Evolutionary conservation across 208 protist genomes (phyloP).

Genomic region (Trypanosoma vivax): DNA sequence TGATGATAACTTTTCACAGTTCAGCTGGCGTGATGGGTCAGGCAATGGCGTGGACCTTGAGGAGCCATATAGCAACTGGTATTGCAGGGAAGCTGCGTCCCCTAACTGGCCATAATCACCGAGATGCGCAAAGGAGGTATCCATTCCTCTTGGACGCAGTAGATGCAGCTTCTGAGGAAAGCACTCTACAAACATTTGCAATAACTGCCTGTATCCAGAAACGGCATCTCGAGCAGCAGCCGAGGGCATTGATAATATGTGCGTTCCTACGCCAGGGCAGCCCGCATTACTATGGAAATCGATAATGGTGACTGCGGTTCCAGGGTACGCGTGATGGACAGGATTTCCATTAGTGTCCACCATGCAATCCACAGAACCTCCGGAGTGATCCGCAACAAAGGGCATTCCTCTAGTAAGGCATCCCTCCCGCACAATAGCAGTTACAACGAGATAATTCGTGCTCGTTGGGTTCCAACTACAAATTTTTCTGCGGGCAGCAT

Average conservation of each 20-base stretch:
- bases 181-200: conserved; percentile 83
- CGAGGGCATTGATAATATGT: conserved; percentile 64
- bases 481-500: conserved; percentile 22
- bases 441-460: conserved; percentile 61
- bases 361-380: conserved; percentile 66
- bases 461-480: conserved; percentile 70
- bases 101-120: conserved; percentile 84
- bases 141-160: conserved; percentile 70
- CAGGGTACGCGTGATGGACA: conserved; percentile 54
- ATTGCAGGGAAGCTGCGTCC: conserved; percentile 49
- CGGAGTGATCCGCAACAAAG: conserved; percentile 83
- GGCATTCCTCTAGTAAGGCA: conserved; percentile 66
- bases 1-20: not conserved
- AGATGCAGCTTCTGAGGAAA: conserved; percentile 60
- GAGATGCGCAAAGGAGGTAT: conserved; percentile 70
- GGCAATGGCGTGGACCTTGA: conserved; percentile 4
- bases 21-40: not conserved
- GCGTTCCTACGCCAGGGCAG: conserved; percentile 67
- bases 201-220: conserved; percentile 61
- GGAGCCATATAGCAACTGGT: conserved; percentile 74
- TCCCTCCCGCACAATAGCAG: conserved; percentile 71
- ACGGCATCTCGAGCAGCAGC: conserved; percentile 36
- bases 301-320: conserved; percentile 81
- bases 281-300: conserved; percentile 72
- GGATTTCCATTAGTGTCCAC: conserved; percentile 74